Conservation (phyloP, 495 filamentous ascomycete species). For the Tricharina praecox region DNA sequence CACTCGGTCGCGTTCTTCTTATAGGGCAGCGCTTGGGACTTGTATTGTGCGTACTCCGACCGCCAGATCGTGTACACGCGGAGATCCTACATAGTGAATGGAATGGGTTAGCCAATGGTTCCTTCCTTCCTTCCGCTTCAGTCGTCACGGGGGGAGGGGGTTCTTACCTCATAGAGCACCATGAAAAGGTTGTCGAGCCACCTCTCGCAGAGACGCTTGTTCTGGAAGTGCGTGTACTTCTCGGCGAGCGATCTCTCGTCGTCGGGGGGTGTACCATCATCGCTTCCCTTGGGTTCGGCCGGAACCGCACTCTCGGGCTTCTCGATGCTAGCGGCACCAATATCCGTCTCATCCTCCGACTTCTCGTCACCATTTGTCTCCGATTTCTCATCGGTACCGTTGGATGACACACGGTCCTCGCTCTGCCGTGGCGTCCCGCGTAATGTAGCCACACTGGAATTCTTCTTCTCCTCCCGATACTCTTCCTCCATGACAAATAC, state of each 20-base stretch:
- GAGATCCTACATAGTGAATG: conserved; percentile 39
- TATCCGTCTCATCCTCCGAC: background rate
- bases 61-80: conserved; percentile 98
- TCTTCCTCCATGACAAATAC: conserved; percentile 99
- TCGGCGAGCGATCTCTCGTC: conserved; percentile 32
- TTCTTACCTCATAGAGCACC: conserved; percentile 66
- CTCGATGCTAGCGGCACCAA: conserved; percentile 39
- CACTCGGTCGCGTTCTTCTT: conserved; percentile 92
- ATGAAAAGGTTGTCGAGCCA: conserved; percentile 99
- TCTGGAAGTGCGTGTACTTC: conserved; percentile 57
- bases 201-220: conserved; percentile 90
- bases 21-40: conserved; percentile 77
- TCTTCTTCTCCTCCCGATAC: conserved; percentile 64
- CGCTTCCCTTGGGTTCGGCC: conserved; percentile 44
- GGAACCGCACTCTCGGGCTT: conserved; percentile 69
- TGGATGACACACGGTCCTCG: conserved; percentile 30
- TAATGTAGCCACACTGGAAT: conserved; percentile 50
- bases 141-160: background rate
- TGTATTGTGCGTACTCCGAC: conserved; percentile 85
- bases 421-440: conserved; percentile 31
- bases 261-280: conserved; percentile 20
- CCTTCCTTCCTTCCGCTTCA: background rate
- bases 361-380: conserved; percentile 28
- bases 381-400: conserved; percentile 27
- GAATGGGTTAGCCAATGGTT: no score